Percentiles rank a stretch among this genome's conserved stretches.
phyloP scores from a whole-genome alignment of 2,329 filamentous ascomycete genomes.

The Fusarium setosum region DNA sequence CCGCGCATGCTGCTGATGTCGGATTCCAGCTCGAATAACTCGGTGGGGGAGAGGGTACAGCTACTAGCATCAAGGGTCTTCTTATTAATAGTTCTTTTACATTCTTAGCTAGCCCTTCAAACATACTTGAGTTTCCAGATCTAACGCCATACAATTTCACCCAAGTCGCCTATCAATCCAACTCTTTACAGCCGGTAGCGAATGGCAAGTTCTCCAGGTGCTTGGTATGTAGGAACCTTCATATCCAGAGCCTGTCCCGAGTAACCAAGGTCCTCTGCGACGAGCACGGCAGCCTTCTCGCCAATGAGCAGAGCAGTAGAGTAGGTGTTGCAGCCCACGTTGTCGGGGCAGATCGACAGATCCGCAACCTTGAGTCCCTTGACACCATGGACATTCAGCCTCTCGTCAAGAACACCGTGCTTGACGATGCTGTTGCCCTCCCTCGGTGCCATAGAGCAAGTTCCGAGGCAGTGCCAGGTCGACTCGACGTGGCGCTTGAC shows the following conservation, averaged over 20 bases:
- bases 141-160: neutral
- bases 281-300: constrained; percentile 64
- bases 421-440: constrained; percentile 85
- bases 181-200: constrained; percentile 52
- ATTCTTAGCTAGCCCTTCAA: too few relatives aligned
- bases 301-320: constrained; percentile 42
- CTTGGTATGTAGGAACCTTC: constrained; percentile 76
- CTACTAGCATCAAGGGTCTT: too few relatives aligned
- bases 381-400: constrained; percentile 82
- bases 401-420: constrained; percentile 81
- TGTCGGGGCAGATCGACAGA: constrained; percentile 81
- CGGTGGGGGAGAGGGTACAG: too few relatives aligned
- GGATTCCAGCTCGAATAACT: too few relatives aligned
- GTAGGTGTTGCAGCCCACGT: constrained; percentile 77
- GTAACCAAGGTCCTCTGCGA: constrained; percentile 80
- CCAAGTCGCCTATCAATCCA: neutral
- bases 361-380: constrained; percentile 83
- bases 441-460: constrained; percentile 81
- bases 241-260: constrained; percentile 79
- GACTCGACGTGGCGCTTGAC: constrained; percentile 80
- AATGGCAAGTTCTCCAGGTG: constrained; percentile 60
- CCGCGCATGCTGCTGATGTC: too few relatives aligned
- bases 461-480: constrained; percentile 64
- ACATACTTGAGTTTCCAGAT: too few relatives aligned
- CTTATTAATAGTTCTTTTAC: too few relatives aligned